phyloP scores from a whole-genome alignment of 139 green algal species.

The Tetradesmus lagerheimii region DNA sequence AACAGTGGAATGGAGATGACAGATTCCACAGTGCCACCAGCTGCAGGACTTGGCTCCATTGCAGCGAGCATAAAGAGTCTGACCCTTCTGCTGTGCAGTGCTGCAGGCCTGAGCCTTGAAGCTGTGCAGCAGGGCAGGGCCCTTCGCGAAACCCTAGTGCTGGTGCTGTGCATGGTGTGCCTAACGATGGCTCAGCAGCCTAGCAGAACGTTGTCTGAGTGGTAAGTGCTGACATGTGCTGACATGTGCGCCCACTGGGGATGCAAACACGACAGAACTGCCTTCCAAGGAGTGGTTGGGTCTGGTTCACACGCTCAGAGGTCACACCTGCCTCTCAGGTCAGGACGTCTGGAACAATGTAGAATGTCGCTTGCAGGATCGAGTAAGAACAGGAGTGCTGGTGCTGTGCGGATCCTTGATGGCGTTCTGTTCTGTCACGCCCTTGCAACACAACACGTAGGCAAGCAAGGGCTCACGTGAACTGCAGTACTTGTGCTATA shows the following conservation, averaged over 20 bases:
- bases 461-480: neutral
- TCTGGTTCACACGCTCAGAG: neutral
- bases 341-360: no score
- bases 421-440: neutral
- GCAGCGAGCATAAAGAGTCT: neutral
- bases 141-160: neutral
- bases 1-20: slow-evolving; percentile 39
- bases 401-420: neutral
- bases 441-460: neutral
- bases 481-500: neutral
- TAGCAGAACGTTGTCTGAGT: neutral
- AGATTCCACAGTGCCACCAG: neutral
- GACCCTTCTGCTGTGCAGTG: neutral
- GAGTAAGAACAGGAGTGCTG: no score
- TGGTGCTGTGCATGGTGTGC: neutral
- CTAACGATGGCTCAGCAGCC: neutral
- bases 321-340: neutral
- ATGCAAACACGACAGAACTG: neutral
- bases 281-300: neutral
- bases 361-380: no score
- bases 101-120: neutral
- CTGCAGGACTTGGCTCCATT: neutral
- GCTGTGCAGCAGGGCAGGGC: neutral
- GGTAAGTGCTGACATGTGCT: neutral
- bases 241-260: neutral